These are phyloP conservation scores for Cyclotella choctawhatcheeana DNA, from an alignment of 108 stramenopile species.

Conservation along the genomic window DNA sequence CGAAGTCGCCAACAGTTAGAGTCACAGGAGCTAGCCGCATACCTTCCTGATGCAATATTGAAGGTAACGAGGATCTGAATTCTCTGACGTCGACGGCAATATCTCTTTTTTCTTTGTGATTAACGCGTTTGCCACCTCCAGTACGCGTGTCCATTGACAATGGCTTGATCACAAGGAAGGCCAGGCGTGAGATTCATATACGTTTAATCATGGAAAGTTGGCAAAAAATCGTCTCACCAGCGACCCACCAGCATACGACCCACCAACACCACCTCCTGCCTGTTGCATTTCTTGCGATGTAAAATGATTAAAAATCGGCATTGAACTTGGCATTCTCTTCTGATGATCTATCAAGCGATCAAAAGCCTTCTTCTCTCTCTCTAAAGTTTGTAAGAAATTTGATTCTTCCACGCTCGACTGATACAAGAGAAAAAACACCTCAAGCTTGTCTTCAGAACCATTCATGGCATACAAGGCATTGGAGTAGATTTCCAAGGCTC, in stretches of 20 bases:
- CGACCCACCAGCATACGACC: constrained; percentile 73
- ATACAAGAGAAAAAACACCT: constrained; percentile 92
- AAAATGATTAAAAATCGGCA: constrained; percentile 54
- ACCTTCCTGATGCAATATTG: constrained; percentile 94
- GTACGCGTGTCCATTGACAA: constrained; percentile 79
- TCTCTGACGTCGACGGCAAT: constrained; percentile 97
- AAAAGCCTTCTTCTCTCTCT: constrained; percentile 92
- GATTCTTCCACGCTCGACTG: constrained; percentile 96
- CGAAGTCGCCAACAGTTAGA: constrained; percentile 95
- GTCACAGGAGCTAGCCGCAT: constrained; percentile 91
- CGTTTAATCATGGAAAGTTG: background rate
- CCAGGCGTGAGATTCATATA: background rate
- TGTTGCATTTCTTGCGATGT: constrained; percentile 90
- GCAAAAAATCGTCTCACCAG: constrained; percentile 24
- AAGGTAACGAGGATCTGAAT: constrained; percentile 95
- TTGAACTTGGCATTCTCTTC: constrained; percentile 85
- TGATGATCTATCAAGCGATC: constrained; percentile 93
- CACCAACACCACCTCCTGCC: constrained; percentile 61
- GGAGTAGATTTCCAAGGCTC: constrained; percentile 87
- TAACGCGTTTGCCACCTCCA: constrained; percentile 63
- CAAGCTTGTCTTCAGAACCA: constrained; percentile 52
- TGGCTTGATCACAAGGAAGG: background rate
- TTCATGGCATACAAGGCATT: constrained; percentile 35
- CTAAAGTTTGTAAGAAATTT: constrained; percentile 86
- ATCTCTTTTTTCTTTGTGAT: constrained; percentile 61